Evolutionary conservation across 495 filamentous ascomycete species (phyloP), one percentile per base, ranked within the genome.

Genomic region (Extremus antarcticus): DNA sequence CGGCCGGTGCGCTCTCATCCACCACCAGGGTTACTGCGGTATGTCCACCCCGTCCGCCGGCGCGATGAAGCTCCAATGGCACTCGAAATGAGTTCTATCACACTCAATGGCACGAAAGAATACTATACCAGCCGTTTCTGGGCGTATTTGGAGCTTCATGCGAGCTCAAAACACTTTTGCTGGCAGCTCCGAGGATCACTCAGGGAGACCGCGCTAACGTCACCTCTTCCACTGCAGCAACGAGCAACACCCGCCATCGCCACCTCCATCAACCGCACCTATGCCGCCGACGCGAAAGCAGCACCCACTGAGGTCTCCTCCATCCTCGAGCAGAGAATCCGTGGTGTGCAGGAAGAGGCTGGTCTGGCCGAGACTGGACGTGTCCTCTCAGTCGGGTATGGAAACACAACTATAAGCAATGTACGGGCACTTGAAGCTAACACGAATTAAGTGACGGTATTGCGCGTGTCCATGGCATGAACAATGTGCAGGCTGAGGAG

Each of bases 401-500:
- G 25, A 48, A 64, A 57, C 57, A 60, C 54, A 56, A 46, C 25
- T 47, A 25, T 32, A 24, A 25, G 50, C 56, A 40, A 63, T 20
- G 61, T 25, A 16, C 57, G 47, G 49, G 43, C 35, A 54, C 0
- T n/a, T n/a, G 54, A 66, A 64, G 58, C 75, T 79, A 66, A 80
- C 52, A 48, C 47, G 25, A 61, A 23, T 59, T 71, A 63, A 98
- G 92, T 90, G 92, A 98, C 77, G 92, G 92, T 95, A 98, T 98
- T 70, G 92, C 92, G 71, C 90, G 94, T 87, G 92, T 98, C 63
- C 90, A 98, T 74, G 92, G 92, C 71, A 94, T 98, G 88, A 87
- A 79, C 86, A 97, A 97, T 74, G 92, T 98, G 77, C 92, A 98
- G 80, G 92, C 92, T 70, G 92, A 98, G 76, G 92, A 98, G 83